These are phyloP conservation scores for Bacterosira constricta DNA, from an alignment of 108 stramenopile species.

Conservation along the genomic window DNA sequence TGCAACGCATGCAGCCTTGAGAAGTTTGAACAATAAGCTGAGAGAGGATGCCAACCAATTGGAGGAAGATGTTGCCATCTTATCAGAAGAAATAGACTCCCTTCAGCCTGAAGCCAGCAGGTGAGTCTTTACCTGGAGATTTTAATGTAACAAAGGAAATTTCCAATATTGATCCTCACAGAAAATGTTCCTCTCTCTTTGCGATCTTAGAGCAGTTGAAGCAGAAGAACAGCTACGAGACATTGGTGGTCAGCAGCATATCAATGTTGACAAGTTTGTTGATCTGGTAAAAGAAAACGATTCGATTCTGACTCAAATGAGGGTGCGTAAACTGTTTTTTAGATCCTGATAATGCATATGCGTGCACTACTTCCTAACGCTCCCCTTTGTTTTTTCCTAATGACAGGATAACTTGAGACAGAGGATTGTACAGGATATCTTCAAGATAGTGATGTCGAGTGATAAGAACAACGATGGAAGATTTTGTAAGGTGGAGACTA, in stretches of 20 bases:
- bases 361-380: background rate
- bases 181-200: background rate
- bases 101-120: background rate
- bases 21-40: background rate
- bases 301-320: constrained; percentile 29
- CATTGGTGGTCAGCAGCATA: constrained; percentile 11
- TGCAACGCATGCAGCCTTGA: background rate
- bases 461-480: constrained; percentile 18
- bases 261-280: constrained; percentile 30
- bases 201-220: background rate
- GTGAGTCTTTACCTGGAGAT: background rate
- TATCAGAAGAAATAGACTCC: background rate
- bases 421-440: constrained; percentile 25
- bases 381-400: background rate
- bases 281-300: constrained; percentile 36
- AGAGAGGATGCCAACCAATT: background rate
- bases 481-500: constrained; percentile 32
- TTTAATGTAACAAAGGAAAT: no score
- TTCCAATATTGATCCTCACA: background rate
- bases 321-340: background rate
- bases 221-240: constrained; percentile 15
- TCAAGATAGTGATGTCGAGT: constrained; percentile 27
- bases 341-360: background rate
- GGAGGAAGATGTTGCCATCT: background rate
- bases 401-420: constrained; percentile 21